Conservation (phyloP, 75 land plant genomes). For the Gnetum montanum region DNA sequence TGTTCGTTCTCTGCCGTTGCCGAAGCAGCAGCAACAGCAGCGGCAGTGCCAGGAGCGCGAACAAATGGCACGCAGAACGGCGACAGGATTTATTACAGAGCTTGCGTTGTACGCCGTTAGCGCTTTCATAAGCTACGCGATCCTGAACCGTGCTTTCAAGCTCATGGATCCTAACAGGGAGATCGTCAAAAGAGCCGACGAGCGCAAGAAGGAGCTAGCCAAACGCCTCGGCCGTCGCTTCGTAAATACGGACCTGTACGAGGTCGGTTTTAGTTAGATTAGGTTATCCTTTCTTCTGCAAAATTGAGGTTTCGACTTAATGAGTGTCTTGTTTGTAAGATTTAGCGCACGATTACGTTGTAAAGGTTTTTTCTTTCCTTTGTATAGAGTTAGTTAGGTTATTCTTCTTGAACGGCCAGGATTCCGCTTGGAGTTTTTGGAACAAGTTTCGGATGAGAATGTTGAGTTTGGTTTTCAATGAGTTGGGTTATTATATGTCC, state of each 20-base stretch:
- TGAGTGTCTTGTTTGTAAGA: background rate
- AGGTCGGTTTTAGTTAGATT: constrained; percentile 30
- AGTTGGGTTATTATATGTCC: too few relatives aligned
- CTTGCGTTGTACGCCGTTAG: constrained; percentile 71
- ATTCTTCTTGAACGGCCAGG: too few relatives aligned
- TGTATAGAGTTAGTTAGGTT: too few relatives aligned
- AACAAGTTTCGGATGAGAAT: too few relatives aligned
- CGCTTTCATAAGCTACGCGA: constrained; percentile 76
- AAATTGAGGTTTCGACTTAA: background rate
- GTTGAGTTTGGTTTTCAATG: too few relatives aligned
- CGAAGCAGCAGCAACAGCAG: too few relatives aligned
- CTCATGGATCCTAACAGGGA: constrained; percentile 87
- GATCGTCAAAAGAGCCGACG: constrained; percentile 67
- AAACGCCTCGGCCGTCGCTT: constrained; percentile 93
- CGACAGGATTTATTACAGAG: constrained; percentile 55
- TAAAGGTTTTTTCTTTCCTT: background rate
- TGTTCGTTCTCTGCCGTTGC: too few relatives aligned
- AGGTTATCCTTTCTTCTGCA: background rate
- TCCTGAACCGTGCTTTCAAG: constrained; percentile 57
- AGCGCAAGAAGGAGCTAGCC: constrained; percentile 91
- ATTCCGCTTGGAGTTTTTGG: too few relatives aligned
- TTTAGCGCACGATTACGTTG: background rate
- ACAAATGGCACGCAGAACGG: constrained; percentile 14
- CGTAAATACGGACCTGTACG: constrained; percentile 69
- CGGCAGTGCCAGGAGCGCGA: background rate